phyloP scores from a whole-genome alignment of 805 yeast species.

The Candida loeiensis region DNA sequence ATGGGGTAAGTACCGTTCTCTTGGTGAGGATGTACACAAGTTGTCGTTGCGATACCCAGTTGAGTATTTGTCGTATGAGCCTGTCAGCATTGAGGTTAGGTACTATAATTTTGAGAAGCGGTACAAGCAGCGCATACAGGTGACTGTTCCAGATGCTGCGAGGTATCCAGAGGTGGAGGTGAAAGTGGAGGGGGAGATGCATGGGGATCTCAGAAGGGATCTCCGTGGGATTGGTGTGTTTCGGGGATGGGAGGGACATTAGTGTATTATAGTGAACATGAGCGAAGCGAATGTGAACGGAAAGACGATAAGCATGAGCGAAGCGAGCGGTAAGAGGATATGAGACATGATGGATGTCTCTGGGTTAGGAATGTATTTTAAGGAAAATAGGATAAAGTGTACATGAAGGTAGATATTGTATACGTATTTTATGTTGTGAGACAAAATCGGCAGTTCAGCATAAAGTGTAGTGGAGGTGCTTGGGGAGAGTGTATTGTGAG shows the following conservation, averaged over 20 bases:
- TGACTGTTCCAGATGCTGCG: constrained; percentile 3
- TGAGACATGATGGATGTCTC: background rate
- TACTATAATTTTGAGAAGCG: constrained; percentile 16
- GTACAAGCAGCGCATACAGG: constrained; percentile 12
- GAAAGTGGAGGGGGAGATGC: background rate
- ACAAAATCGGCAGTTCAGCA: too few species aligned
- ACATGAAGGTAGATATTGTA: background rate
- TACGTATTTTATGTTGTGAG: too few species aligned
- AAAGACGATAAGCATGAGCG: background rate
- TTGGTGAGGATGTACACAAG: constrained; percentile 31
- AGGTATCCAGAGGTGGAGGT: constrained; percentile 4
- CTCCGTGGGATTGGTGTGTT: background rate
- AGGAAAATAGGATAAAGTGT: background rate
- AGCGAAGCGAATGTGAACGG: background rate
- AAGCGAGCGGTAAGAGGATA: background rate
- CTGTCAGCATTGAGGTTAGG: constrained; percentile 12
- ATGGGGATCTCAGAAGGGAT: constrained; percentile 1
- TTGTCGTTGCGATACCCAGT: constrained; percentile 29
- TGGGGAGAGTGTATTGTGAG: too few species aligned
- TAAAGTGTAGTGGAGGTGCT: too few species aligned
- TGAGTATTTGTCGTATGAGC: constrained; percentile 6
- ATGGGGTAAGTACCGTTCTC: constrained; percentile 18
- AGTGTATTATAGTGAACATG: background rate
- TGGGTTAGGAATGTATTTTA: background rate
- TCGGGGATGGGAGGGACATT: background rate